Conservation (phyloP, 1,139 yeast genomes). For the Saccharomycopsis hybrid region DNA sequence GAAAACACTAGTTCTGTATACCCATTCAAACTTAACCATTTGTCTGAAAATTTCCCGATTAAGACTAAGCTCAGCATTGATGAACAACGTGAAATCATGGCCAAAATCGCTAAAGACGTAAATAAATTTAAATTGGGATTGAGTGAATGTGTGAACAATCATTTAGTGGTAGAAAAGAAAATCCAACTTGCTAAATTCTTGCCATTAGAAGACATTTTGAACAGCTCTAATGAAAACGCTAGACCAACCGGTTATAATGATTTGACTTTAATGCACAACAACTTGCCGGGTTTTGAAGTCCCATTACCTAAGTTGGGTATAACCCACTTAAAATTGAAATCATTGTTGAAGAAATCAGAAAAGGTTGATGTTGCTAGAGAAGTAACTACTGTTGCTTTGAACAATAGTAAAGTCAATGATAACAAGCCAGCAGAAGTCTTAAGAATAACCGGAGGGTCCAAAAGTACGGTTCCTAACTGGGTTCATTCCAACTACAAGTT, state of each 20-base stretch:
- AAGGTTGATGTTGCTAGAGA: slow-evolving; percentile 69
- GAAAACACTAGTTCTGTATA: slow-evolving; percentile 76
- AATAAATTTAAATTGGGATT: slow-evolving; percentile 68
- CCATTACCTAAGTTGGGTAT: slow-evolving; percentile 69
- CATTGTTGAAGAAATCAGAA: slow-evolving; percentile 50
- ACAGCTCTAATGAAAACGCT: slow-evolving; percentile 33
- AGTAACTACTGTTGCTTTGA: slow-evolving; percentile 61
- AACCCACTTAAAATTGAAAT: slow-evolving; percentile 56
- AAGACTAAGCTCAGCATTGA: slow-evolving; percentile 33
- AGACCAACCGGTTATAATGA: slow-evolving; percentile 64
- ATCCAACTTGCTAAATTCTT: slow-evolving; percentile 65
- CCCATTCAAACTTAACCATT: slow-evolving; percentile 79
- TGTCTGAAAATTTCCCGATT: slow-evolving; percentile 55
- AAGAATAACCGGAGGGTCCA: slow-evolving; percentile 74
- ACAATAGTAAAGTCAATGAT: slow-evolving; percentile 32
- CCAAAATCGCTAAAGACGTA: slow-evolving; percentile 44
- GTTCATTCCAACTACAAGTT: slow-evolving; percentile 69
- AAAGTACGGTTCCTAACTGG: slow-evolving; percentile 71
- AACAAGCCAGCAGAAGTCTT: slow-evolving; percentile 51
- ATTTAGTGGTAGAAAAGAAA: slow-evolving; percentile 69
- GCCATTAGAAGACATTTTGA: slow-evolving; percentile 59
- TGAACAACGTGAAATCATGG: slow-evolving; percentile 32
- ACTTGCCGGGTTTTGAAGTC: slow-evolving; percentile 65
- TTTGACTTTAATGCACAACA: slow-evolving; percentile 31
- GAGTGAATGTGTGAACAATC: slow-evolving; percentile 74